Conservation (phyloP, 1,284 basidiomycete genomes). For the Schizophyllum commune region DNA sequence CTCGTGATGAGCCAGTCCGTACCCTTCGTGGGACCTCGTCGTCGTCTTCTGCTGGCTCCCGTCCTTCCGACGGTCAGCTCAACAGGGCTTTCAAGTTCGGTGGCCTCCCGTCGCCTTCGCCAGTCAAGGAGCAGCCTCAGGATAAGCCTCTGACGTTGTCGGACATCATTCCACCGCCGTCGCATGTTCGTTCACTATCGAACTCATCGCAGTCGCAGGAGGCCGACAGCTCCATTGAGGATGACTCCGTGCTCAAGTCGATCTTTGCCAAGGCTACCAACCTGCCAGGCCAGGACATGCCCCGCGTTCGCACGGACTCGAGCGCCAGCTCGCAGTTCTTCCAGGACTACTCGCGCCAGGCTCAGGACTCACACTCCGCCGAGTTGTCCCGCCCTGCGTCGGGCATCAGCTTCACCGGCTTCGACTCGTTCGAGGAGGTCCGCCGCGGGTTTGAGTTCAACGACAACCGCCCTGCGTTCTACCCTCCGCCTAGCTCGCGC, state of each 20-base stretch:
- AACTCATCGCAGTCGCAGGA: slow-evolving; percentile 28
- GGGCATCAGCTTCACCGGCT: slow-evolving; percentile 55
- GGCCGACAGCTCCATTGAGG: slow-evolving; percentile 25
- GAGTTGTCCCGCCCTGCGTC: slow-evolving; percentile 44
- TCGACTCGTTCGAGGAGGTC: slow-evolving; percentile 69
- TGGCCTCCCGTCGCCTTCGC: slow-evolving; percentile 29
- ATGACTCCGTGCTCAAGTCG: slow-evolving; percentile 51
- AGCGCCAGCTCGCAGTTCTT: slow-evolving; percentile 33
- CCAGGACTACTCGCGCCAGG: slow-evolving; percentile 16
- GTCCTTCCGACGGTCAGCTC: slow-evolving; percentile 48
- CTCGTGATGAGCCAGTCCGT: slow-evolving; percentile 9
- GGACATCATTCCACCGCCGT: slow-evolving; percentile 64
- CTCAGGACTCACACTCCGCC: slow-evolving; percentile 15
- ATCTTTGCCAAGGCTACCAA: slow-evolving; percentile 44
- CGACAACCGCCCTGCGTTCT: slow-evolving; percentile 54
- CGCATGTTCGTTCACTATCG: slow-evolving; percentile 43
- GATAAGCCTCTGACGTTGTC: slow-evolving; percentile 47
- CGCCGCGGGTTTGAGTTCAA: slow-evolving; percentile 67
- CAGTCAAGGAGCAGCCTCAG: slow-evolving; percentile 10
- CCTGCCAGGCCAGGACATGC: slow-evolving; percentile 19
- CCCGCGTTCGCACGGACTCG: slow-evolving; percentile 35
- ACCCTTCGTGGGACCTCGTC: slow-evolving; percentile 13
- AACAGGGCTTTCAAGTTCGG: slow-evolving; percentile 70
- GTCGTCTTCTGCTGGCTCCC: slow-evolving; percentile 30
- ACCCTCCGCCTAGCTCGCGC: slow-evolving; percentile 37